Evolutionary conservation across 176 grass and related monocot species (phyloP).

Genomic region (Elymus sibiricus): DNA sequence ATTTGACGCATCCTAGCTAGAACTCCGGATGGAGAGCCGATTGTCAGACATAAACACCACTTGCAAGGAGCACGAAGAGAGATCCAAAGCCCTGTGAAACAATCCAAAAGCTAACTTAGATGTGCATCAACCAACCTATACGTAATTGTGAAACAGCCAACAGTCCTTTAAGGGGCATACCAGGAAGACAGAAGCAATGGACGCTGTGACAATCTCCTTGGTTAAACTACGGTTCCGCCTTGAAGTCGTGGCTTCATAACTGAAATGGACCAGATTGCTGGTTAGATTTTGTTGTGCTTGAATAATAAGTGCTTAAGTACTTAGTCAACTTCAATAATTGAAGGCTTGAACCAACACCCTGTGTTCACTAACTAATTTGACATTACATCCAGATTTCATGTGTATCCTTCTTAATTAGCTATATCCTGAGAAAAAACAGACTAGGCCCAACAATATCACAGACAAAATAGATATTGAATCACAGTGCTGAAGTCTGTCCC

Average conservation of each 20-base stretch:
- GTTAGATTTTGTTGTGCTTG: neutral
- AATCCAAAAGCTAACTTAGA: neutral
- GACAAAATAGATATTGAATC: neutral
- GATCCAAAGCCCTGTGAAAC: constrained; percentile 80
- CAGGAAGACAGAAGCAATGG: constrained; percentile 72
- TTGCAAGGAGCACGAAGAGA: constrained; percentile 90
- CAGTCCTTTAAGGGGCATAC: constrained; percentile 4
- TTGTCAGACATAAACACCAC: constrained; percentile 82
- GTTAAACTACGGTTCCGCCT: constrained; percentile 68
- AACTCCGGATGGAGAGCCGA: neutral
- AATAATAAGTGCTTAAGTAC: neutral
- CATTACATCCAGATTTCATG: neutral
- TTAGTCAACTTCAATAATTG: neutral
- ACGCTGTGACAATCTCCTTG: constrained; percentile 67
- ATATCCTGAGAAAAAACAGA: neutral
- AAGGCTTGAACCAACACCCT: neutral
- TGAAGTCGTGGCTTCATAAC: constrained; percentile 90
- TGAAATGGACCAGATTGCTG: constrained; percentile 30
- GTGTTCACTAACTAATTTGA: neutral
- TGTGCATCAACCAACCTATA: neutral
- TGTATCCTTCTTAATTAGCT: neutral
- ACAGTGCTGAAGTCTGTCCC: neutral
- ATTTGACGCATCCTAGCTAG: neutral
- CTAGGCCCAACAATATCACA: neutral
- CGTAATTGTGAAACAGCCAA: neutral